Percentiles rank a stretch among this genome's conserved stretches.
These are phyloP conservation scores for Kwoniella newhampshirensis DNA, from an alignment of 768 basidiomycete genomes.

Conservation along the genomic window DNA sequence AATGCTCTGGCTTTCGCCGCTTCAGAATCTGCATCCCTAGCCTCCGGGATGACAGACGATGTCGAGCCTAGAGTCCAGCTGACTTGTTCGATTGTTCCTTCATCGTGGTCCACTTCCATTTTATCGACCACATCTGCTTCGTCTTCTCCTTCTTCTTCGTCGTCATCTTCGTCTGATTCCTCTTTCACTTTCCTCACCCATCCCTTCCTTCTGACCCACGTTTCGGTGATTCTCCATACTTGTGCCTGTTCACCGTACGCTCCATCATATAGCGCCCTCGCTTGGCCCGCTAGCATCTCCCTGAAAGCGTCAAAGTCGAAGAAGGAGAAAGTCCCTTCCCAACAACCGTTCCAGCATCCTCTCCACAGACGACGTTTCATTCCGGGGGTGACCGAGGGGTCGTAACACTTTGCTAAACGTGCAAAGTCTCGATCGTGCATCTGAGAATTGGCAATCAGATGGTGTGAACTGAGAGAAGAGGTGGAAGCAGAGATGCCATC, in stretches of 20 bases:
- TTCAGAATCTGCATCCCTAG: no score
- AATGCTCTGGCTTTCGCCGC: no score
- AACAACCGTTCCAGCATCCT: constrained; percentile 44
- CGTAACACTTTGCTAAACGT: constrained; percentile 48
- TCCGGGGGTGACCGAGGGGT: constrained; percentile 47
- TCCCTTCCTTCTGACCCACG: constrained; percentile 36
- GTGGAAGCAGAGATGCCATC: constrained; percentile 21
- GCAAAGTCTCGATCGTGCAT: constrained; percentile 53
- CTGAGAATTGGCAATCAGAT: constrained; percentile 22
- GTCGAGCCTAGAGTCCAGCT: no score
- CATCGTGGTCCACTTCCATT: neutral
- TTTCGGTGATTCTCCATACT: constrained; percentile 70
- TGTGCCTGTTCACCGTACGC: constrained; percentile 80
- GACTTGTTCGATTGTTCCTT: neutral
- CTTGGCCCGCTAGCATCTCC: constrained; percentile 55
- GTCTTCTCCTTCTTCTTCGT: constrained; percentile 7
- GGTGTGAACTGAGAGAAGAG: constrained; percentile 3
- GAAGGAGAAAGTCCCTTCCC: constrained; percentile 59
- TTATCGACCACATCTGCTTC: constrained; percentile 1
- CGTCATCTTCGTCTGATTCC: neutral
- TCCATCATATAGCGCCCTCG: constrained; percentile 74
- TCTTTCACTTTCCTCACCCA: constrained; percentile 6
- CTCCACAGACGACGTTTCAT: constrained; percentile 40
- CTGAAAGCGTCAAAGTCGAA: constrained; percentile 72
- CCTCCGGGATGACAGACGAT: no score